These are phyloP conservation scores for Parathielavia hyrcaniae DNA, from an alignment of 495 filamentous ascomycete genomes.

Conservation along the genomic window DNA sequence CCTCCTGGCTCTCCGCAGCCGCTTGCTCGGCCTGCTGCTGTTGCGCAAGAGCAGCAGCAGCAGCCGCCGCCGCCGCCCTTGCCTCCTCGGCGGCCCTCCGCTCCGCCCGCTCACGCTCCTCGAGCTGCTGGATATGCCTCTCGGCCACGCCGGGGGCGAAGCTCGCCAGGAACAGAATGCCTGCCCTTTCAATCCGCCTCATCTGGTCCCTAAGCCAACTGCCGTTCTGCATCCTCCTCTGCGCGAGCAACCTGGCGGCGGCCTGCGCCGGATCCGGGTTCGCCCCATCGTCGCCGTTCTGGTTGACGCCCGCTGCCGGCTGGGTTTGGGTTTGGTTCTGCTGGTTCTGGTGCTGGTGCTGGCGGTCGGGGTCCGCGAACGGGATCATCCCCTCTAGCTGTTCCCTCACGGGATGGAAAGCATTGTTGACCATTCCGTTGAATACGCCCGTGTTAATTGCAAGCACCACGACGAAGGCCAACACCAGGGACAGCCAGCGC, in stretches of 20 bases:
- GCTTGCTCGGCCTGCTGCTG: constrained; percentile 11
- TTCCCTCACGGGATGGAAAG: constrained; percentile 58
- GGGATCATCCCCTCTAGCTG: constrained; percentile 70
- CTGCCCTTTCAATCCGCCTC: constrained; percentile 61
- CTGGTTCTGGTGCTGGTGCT: constrained; percentile 9
- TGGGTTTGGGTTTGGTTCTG: not conserved
- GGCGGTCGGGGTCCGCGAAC: constrained; percentile 35
- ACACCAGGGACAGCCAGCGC: constrained; percentile 54
- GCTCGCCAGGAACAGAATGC: constrained; percentile 79
- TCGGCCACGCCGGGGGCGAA: constrained; percentile 81
- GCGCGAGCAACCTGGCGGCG: constrained; percentile 50
- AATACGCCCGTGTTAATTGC: constrained; percentile 60
- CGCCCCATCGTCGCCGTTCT: constrained; percentile 1
- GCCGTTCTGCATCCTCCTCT: constrained; percentile 43
- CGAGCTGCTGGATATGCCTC: constrained; percentile 65
- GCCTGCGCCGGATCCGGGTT: constrained; percentile 47
- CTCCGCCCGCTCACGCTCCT: constrained; percentile 52
- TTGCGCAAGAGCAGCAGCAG: constrained; percentile 17
- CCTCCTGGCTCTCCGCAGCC: not conserved
- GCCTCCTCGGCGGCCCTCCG: constrained; percentile 44
- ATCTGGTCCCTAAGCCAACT: constrained; percentile 53
- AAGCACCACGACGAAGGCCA: constrained; percentile 52
- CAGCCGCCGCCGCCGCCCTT: constrained; percentile 31
- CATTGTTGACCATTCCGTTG: constrained; percentile 48
- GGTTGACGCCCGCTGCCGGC: constrained; percentile 10